phyloP scores from a whole-genome alignment of 78 protist genomes.

The Protostelium mycophagum region DNA sequence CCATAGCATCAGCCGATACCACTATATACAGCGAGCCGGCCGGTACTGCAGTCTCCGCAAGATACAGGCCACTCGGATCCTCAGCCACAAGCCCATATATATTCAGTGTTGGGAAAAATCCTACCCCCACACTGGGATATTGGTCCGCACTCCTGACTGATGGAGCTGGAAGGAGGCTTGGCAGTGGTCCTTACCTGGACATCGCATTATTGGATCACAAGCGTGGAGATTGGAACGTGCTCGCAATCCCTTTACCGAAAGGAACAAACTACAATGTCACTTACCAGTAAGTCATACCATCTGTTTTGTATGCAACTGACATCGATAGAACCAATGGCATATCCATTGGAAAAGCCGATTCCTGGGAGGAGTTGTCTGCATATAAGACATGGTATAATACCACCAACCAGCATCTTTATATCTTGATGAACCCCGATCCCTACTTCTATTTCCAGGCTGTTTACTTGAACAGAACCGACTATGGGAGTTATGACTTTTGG shows the following conservation, averaged over 20 bases:
- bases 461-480: not conserved
- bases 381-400: not conserved
- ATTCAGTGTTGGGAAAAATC: not conserved
- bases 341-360: no score
- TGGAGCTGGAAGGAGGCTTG: not conserved
- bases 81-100: not conserved
- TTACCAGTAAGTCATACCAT: not conserved
- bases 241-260: not conserved
- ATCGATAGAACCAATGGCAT: not conserved
- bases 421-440: not conserved
- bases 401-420: not conserved
- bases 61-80: not conserved
- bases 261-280: not conserved
- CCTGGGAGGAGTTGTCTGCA: not conserved
- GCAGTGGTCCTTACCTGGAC: not conserved
- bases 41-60: not conserved
- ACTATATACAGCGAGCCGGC: not conserved
- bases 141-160: not conserved
- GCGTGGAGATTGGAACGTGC: not conserved
- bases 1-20: not conserved
- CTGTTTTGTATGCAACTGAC: not conserved
- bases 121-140: not conserved
- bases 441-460: not conserved
- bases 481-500: not conserved
- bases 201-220: not conserved